Conservation (phyloP, 495 filamentous ascomycete genomes). For the Xylona heveae region DNA sequence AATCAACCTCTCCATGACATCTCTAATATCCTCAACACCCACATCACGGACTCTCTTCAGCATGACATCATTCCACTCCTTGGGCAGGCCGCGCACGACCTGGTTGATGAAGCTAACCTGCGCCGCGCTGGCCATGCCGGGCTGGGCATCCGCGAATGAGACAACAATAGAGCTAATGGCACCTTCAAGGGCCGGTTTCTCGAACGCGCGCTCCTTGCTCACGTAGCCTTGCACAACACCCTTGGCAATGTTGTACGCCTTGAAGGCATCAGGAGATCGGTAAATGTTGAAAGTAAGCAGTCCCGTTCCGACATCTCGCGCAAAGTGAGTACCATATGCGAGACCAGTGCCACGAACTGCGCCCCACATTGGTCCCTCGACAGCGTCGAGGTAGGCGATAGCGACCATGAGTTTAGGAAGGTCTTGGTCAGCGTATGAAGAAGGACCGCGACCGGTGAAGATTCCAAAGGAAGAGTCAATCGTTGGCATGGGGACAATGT, state of each 20-base stretch:
- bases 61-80: conserved; percentile 55
- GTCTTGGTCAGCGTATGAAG: conserved; percentile 49
- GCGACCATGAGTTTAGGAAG: conserved; percentile 76
- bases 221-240: conserved; percentile 49
- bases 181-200: conserved; percentile 68
- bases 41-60: conserved; percentile 58
- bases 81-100: conserved; percentile 56
- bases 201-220: conserved; percentile 39
- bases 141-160: conserved; percentile 64
- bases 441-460: conserved; percentile 49
- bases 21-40: conserved; percentile 52
- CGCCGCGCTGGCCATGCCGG: conserved; percentile 60
- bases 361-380: conserved; percentile 87
- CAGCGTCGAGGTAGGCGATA: conserved; percentile 71
- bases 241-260: conserved; percentile 59
- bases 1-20: conserved; percentile 51
- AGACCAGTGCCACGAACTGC: conserved; percentile 80
- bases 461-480: conserved; percentile 85
- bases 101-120: conserved; percentile 60
- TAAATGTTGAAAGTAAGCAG: conserved; percentile 66
- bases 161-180: conserved; percentile 77
- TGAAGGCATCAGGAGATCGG: conserved; percentile 72
- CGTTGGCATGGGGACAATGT: conserved; percentile 74
- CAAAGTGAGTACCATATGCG: conserved; percentile 69
- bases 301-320: conserved; percentile 52